Evolutionary conservation across 2,329 filamentous ascomycete genomes (phyloP), one percentile per base, ranked within the genome.

Genomic region (Karstenula rhodostoma): DNA sequence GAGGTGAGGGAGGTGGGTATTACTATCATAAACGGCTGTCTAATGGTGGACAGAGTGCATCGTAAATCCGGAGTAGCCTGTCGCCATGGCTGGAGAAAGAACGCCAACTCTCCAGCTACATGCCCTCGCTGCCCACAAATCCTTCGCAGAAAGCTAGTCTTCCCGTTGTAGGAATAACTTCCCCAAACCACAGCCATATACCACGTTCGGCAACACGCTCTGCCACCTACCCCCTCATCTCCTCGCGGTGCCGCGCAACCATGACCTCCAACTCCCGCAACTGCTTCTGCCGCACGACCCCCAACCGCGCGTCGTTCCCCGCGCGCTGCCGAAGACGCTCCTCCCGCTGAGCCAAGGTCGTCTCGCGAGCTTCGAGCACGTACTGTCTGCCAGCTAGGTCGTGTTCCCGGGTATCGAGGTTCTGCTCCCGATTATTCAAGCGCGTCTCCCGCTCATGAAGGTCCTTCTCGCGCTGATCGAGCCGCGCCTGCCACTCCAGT

Each of bases 251-350:
- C 43, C 59, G 62, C 49, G 8, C 35, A 1, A 54, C 1, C 56
- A 63, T 32, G 0, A n/a, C 43, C n/a, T 59, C 46, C 25, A 62
- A 1, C 57, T 63, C 60, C 2, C 42, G n/a, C 32, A 54, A 19
- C 4, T 66, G 64, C 33, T 37, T 42, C 37, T 35, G n/a, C 52
- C 46, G 44, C 17, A 56, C 13, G 1, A 37, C n/a, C 1, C 17
- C 29, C 29, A 42, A 29, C 29, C 29, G 22, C 44, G 47, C 54
- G 1, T 57, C 15, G 9, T 5, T 6, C 2, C 13, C n/a, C 42
- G 60, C 46, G 13, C 32, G 27, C 17, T 52, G 43, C 6, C 37
- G 19, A 29, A 55, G 12, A 10, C 32, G 43, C 32, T 46, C 48
- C 7, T 51, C 57, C 40, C 12, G 50, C 49, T 17, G 22, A 33